These are phyloP conservation scores for Bipolaris sorokiniana DNA, from an alignment of 2,329 filamentous ascomycete genomes.

Conservation along the genomic window DNA sequence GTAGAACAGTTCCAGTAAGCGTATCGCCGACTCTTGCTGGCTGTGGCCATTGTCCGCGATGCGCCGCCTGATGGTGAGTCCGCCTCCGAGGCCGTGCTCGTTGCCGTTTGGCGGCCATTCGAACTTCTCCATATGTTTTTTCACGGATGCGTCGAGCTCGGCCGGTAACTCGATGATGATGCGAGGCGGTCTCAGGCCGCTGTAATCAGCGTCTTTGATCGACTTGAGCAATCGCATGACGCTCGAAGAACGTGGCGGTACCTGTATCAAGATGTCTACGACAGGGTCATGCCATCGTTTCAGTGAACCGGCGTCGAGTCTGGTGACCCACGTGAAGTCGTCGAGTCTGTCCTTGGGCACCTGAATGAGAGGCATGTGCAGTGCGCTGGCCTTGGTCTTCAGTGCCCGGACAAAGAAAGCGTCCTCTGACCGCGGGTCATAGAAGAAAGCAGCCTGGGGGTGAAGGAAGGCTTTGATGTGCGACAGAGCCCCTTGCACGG, in stretches of 20 bases:
- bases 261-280: slow-evolving; percentile 85
- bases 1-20: slow-evolving; percentile 88
- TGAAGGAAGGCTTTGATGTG: slow-evolving; percentile 77
- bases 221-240: slow-evolving; percentile 81
- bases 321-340: slow-evolving; percentile 76
- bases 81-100: slow-evolving; percentile 43
- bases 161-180: slow-evolving; percentile 84
- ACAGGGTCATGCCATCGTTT: slow-evolving; percentile 77
- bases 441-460: slow-evolving; percentile 77
- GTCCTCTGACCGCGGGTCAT: slow-evolving; percentile 71
- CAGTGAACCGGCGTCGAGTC: slow-evolving; percentile 75
- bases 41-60: slow-evolving; percentile 66
- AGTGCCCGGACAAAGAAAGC: slow-evolving; percentile 68
- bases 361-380: slow-evolving; percentile 72
- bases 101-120: slow-evolving; percentile 66
- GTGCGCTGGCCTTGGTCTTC: slow-evolving; percentile 59
- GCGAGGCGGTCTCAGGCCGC: slow-evolving; percentile 70
- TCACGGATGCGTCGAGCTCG: slow-evolving; percentile 68
- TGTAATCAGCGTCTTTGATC: slow-evolving; percentile 76
- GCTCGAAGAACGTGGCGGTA: slow-evolving; percentile 71
- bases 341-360: slow-evolving; percentile 69
- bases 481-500: slow-evolving; percentile 68
- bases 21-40: slow-evolving; percentile 73
- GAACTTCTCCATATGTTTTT: slow-evolving; percentile 67
- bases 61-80: slow-evolving; percentile 74